Evolutionary conservation across 768 basidiomycete genomes (phyloP), one percentile per base, ranked within the genome.

Genomic region (Amylocystis lapponica): DNA sequence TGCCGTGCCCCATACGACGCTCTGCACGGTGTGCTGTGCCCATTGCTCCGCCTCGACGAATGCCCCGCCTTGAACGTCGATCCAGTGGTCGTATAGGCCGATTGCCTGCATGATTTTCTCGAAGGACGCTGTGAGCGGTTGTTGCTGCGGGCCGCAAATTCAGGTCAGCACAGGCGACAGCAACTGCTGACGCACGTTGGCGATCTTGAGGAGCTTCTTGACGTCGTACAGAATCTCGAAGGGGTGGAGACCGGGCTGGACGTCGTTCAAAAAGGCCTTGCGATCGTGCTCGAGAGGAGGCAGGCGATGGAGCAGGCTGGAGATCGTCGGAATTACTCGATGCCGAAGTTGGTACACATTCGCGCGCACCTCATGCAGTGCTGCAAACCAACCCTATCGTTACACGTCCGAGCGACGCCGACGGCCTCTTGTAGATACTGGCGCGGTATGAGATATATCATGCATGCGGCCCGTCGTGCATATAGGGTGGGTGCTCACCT

Each of bases 351-450:
- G 31, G 30, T 11, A 7, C 13, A n/a, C n/a, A n/a, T n/a, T n/a
- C n/a, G n/a, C n/a, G n/a, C n/a, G n/a, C n/a, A n/a, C n/a, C n/a
- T n/a, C n/a, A 41, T 37, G 29, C 8, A 8, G 14, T 29, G 27
- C 13, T 33, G 39, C 27, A 37, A 35, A 23, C 34, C 34, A 33
- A 46, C 13, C 20, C 23, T 13, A 41, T 92, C 89, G 26, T 80
- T 79, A 23, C 70, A 76, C 7, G 80, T 81, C 40, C 89, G 77
- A 40, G 87, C 75, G n/a, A 84, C 79, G 33, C 76, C 74, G 47
- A 91, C 81, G 2, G 87, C 89, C 65, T 92, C 89, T 25, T 73
- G 67, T 12, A 91, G 63, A 40, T 84, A 66, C 88, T 92, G 51
- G 0, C 30, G 42, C 41, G 21, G 36, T 25, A 16, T 50, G 27